Evolutionary conservation across 225 moss, liverwort and hornwort genomes (phyloP).

Genomic region (Pseudoscleropodium purum): DNA sequence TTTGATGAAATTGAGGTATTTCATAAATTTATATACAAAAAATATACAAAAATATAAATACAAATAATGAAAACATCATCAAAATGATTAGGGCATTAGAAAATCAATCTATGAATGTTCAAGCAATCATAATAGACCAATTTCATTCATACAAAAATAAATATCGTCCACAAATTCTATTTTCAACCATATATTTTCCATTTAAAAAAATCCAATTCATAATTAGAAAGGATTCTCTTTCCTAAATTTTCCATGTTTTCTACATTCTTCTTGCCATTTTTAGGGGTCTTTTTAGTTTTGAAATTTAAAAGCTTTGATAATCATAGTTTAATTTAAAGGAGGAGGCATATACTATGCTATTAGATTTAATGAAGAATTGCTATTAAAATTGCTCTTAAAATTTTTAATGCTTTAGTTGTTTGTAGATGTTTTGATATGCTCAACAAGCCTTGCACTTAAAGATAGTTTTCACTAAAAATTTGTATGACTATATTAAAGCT

Average conservation of each 20-base stretch:
- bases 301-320: background rate
- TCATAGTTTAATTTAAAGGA: background rate
- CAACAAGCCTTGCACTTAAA: rapidly evolving
- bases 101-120: background rate
- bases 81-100: background rate
- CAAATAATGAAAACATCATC: background rate
- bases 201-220: background rate
- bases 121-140: rapidly evolving
- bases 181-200: too few relatives aligned
- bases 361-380: background rate
- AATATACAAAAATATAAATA: too few relatives aligned
- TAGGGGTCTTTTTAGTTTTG: background rate
- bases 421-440: background rate
- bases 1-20: background rate
- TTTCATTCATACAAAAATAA: background rate
- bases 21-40: too few relatives aligned
- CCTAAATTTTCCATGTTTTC: rapidly evolving
- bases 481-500: background rate
- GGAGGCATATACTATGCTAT: rapidly evolving
- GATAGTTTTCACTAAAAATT: background rate
- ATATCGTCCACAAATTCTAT: rapidly evolving
- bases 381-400: background rate
- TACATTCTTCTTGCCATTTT: background rate
- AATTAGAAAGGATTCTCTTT: background rate
- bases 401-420: background rate